Conservation (phyloP, 345 rosid genomes). For the Orychophragmus violaceus region DNA sequence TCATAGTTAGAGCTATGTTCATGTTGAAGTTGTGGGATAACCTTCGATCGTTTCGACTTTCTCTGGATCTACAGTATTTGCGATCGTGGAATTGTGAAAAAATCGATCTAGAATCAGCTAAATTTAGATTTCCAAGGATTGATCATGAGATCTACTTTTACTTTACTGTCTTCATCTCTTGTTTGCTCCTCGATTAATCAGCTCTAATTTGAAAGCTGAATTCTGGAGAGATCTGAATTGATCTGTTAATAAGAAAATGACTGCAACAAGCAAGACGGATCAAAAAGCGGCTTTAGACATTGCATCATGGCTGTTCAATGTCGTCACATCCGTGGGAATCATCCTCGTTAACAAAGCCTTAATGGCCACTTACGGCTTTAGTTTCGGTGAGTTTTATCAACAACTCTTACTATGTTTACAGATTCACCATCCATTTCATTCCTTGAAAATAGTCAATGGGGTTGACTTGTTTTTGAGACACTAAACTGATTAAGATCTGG, state of each 20-base stretch:
- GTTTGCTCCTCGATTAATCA: no score
- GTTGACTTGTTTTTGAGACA: conserved; percentile 16
- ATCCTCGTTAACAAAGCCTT: conserved; percentile 94
- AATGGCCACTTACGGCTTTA: conserved; percentile 92
- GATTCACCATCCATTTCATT: no score
- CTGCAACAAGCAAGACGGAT: conserved; percentile 63
- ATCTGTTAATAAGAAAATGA: conserved; percentile 33
- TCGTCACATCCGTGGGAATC: conserved; percentile 96
- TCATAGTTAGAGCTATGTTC: neutral
- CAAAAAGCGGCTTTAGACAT: conserved; percentile 75
- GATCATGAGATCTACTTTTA: conserved; percentile 10
- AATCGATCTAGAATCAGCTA: conserved; percentile 9
- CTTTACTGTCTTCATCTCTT: no score
- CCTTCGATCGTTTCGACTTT: neutral
- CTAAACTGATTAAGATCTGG: neutral
- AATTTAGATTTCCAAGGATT: no score
- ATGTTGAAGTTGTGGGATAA: neutral
- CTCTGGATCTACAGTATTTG: conserved; percentile 9
- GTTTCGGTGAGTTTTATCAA: conserved; percentile 49
- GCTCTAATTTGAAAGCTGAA: conserved; percentile 14
- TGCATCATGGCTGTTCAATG: conserved; percentile 95
- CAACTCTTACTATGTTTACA: no score
- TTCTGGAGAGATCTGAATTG: conserved; percentile 28
- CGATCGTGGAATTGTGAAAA: conserved; percentile 13
- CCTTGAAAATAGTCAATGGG: conserved; percentile 4